Evolutionary conservation across 148 eudicot species (phyloP), one percentile per base, ranked within the genome.

Genomic region (Silene conica): DNA sequence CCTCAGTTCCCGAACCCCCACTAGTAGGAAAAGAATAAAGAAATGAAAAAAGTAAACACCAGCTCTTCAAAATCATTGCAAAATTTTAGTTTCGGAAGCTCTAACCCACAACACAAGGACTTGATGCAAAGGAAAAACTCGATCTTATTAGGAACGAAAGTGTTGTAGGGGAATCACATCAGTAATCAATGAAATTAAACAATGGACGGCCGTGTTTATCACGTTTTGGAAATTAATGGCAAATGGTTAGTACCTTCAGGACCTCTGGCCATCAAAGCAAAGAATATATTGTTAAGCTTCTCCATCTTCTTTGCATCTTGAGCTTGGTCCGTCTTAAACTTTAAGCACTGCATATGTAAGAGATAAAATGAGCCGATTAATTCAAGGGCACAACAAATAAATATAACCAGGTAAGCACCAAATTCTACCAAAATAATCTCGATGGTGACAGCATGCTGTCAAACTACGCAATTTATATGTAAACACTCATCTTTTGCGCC

Each of bases 221-320:
- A 18, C 19, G 15, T 16, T 14, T 15, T 15, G 21, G n/a, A 22
- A 61, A 22, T 11, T 38, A 26, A 41, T 1, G 15, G 48, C 12
- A 56, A 48, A 71, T 19, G 54, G 57, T 41, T 52, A 9, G 67
- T 85, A 91, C 97, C 95, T 79, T 94, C 96, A 70, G 97, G 97
- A 74, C 97, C 96, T n/a, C 95, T 96, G 77, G 98, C 90, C 98
- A 87, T 88, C 82, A 91, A 71, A 67, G 88, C 82, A 73, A 94
- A 94, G 82, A 94, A 89, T 66, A 94, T 88, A 71, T 88, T 93
- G 79, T 94, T 91, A 55, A 89, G 86, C 85, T 94, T 91, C 85
- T 91, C 98, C 98, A 91, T 91, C 84, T 91, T 94, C 82, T 87
- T 91, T 26, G 95, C 98, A 82, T 93, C 97, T 54, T 93, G 95